phyloP scores from a whole-genome alignment of 2,329 filamentous ascomycete genomes.

The Epichloe brachyelytri region DNA sequence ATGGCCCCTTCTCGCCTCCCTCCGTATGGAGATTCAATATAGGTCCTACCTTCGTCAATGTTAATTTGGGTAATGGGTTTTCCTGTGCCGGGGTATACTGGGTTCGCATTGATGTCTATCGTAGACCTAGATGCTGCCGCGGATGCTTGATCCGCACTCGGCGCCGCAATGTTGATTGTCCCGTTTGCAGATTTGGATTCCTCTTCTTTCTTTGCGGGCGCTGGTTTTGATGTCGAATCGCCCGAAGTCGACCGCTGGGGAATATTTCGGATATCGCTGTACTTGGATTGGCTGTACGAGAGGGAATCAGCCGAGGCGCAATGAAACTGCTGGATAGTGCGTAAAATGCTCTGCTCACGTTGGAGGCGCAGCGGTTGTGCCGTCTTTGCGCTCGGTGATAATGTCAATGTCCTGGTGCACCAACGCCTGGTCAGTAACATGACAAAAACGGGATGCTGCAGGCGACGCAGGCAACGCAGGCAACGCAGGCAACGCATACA shows the following conservation, averaged over 20 bases:
- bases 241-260: constrained; percentile 44
- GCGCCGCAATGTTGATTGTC: constrained; percentile 18
- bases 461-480: background rate
- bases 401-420: constrained; percentile 49
- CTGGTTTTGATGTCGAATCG: constrained; percentile 33
- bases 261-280: constrained; percentile 54
- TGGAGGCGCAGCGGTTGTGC: constrained; percentile 45
- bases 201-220: constrained; percentile 34
- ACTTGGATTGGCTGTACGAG: constrained; percentile 39
- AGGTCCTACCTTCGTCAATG: constrained; percentile 48
- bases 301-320: background rate
- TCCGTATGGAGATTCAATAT: background rate
- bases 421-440: background rate
- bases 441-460: background rate
- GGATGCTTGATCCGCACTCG: constrained; percentile 41
- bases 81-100: constrained; percentile 64
- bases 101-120: constrained; percentile 73
- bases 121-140: constrained; percentile 65
- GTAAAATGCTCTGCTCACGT: constrained; percentile 32
- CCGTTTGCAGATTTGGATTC: constrained; percentile 19
- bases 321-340: background rate
- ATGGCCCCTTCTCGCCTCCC: background rate
- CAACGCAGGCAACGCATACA: constrained; percentile 8
- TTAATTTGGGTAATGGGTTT: constrained; percentile 69
- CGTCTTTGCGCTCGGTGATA: constrained; percentile 54